Conservation (phyloP, 805 yeast genomes). For the Naumovozyma baii region DNA sequence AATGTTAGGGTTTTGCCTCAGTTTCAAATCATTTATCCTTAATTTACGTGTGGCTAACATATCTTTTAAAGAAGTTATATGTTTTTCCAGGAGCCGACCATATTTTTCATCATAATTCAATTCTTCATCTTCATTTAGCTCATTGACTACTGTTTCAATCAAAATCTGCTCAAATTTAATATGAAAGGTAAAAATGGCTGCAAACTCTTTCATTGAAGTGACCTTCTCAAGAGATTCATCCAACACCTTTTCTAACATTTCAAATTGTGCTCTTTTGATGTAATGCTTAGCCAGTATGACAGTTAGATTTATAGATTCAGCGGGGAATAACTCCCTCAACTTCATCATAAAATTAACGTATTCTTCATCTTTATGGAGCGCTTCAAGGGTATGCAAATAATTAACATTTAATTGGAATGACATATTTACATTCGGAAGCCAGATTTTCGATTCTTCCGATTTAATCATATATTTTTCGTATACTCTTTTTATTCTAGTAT, state of each 20-base stretch:
- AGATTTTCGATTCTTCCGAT: not conserved
- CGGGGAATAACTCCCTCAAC: slow-evolving; percentile 38
- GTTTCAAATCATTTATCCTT: slow-evolving; percentile 53
- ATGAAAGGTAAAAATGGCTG: slow-evolving; percentile 51
- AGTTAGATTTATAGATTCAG: slow-evolving; percentile 44
- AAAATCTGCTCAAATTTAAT: slow-evolving; percentile 39
- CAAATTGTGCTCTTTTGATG: slow-evolving; percentile 27
- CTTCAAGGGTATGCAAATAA: slow-evolving; percentile 10
- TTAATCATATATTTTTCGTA: slow-evolving; percentile 10
- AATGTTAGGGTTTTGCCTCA: slow-evolving; percentile 52
- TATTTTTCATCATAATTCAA: slow-evolving; percentile 11
- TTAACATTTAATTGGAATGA: slow-evolving; percentile 10
- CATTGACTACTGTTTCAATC: slow-evolving; percentile 3
- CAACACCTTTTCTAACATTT: slow-evolving; percentile 35
- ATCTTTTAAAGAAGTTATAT: slow-evolving; percentile 40
- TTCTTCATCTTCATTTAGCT: slow-evolving; percentile 11
- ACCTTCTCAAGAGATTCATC: slow-evolving; percentile 35
- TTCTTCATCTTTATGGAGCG: slow-evolving; percentile 7
- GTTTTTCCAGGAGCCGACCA: slow-evolving; percentile 34
- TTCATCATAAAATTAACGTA: slow-evolving; percentile 23
- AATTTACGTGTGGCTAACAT: slow-evolving; percentile 49
- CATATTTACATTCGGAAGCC: slow-evolving; percentile 3
- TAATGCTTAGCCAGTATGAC: slow-evolving; percentile 41
- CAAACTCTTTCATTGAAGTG: slow-evolving; percentile 50
- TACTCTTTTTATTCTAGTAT: slow-evolving; percentile 4